Evolutionary conservation across 2,329 filamentous ascomycete genomes (phyloP), one percentile per base, ranked within the genome.

Genomic region (Penicillium sp.): DNA sequence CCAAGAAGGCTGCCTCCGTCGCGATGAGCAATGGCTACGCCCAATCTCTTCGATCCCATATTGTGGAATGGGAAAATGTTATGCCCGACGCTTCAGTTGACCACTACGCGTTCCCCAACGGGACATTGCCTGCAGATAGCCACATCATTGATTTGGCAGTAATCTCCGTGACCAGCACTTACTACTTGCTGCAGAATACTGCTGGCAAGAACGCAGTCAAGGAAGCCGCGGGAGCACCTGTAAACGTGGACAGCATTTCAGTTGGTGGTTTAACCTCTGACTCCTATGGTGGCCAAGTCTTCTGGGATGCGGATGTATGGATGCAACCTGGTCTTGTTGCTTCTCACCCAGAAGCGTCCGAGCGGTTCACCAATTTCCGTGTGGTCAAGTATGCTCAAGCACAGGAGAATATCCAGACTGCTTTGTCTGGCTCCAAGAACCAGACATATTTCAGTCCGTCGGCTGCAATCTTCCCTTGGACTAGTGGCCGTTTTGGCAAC

Each of bases 211-310:
- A 86, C 65, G 83, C 83, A 1, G 74, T 85, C 35, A 72, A 73
- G 3, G 76, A 77, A 35, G 79, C 79, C 0, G 78, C 80, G 52
- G 79, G 81, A 52, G 76, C 79, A 1, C 70, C 76, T 3, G 76
- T 89, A 6, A 84, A 87, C 58, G 78, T 82, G 23, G 79, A 87
- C 68, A 89, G 86, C 62, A 83, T 90, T 49, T 78, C 85, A 2
- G 88, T 90, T n/a, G 86, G 87, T 57, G 88, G 88, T 0, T 72
- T 90, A 23, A 83, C 81, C 0, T 87, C 86, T 6, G 86, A 89
- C 61, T 87, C 84, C 8, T 90, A 90, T 64, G 88, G 79, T 23
- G 87, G 87, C 0, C 74, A 81, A 38, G 79, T 87, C n/a, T 87
- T 87, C 68, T 88, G 85, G 85, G 85, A 87, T 72, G 82, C 83